Base-by-base conservation (phyloP, 345 rosid species). In the Camelina laxa region DNA sequence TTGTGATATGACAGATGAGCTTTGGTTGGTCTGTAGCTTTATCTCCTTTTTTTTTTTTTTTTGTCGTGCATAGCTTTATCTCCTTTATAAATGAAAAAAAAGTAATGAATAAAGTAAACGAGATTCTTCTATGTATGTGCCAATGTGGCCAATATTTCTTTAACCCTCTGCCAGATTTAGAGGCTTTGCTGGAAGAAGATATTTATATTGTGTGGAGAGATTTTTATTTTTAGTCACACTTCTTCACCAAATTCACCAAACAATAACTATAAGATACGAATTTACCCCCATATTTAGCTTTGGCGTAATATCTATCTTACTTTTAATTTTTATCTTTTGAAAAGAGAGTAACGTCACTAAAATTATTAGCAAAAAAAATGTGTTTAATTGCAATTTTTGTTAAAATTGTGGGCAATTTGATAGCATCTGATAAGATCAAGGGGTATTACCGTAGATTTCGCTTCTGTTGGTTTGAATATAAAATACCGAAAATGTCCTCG, bases 401-500 rank as follows among this genome's bases (percentile, higher is more conserved):
- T 6, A 36, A 60, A 47, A 2, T 4, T 24, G 54, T 0, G 78
- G 61, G 67, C 36, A 14, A 24, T 57, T 48, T 48, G 3, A 27
- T 36, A 36, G 31, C 5, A 74, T 16, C 11, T 24, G 72, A 48
- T 24, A 48, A 74, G 17, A 47, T 75, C 42, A 75, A 60, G 57
- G 33, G 49, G 58, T 16, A 21, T n/a, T 3, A 10, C 33, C 66
- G 61, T 2, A 67, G 14, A 67, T 17, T 27, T 67, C 38, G 72
- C 6, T 1, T 47, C 7, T 14, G 19, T 41, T 42, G 1, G 50
- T 35, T 69, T 3, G 13, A 36, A 10, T 12, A 0, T 0, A 0
- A 55, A 51, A 21, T 62, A 24, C 49, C 80, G 7, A 45, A 51
- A 76, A 35, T 16, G 0, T 45, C 79, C 79, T 67, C 41, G 39